phyloP scores from a whole-genome alignment of 2,329 filamentous ascomycete genomes.

The Fusarium chaquense region DNA sequence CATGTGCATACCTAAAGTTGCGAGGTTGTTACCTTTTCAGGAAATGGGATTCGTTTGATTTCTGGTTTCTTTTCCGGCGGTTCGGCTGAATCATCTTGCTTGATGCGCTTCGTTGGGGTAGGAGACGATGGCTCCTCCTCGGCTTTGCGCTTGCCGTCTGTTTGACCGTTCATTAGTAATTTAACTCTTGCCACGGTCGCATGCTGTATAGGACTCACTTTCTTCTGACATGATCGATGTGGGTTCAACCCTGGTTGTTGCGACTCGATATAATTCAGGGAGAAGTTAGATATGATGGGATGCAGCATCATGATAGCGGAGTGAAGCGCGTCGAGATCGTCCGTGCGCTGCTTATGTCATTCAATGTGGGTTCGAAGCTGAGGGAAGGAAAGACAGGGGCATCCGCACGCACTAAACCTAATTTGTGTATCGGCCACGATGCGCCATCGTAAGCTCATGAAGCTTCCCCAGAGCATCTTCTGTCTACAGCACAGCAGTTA shows the following conservation, averaged over 20 bases:
- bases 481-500: constrained; percentile 34
- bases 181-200: neutral
- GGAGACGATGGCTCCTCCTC: constrained; percentile 72
- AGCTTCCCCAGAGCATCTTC: constrained; percentile 46
- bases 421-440: constrained; percentile 52
- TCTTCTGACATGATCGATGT: constrained; percentile 45
- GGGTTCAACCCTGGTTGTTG: constrained; percentile 7
- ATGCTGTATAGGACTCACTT: constrained; percentile 18
- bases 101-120: constrained; percentile 73
- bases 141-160: constrained; percentile 79
- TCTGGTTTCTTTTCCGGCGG: constrained; percentile 60
- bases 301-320: constrained; percentile 44
- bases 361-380: neutral
- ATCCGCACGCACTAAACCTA: constrained; percentile 48
- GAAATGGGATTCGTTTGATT: constrained; percentile 81
- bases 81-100: constrained; percentile 57
- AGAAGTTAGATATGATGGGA: constrained; percentile 30
- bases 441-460: constrained; percentile 48
- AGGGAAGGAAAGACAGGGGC: constrained; percentile 8
- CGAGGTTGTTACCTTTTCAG: constrained; percentile 76
- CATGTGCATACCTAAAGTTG: neutral
- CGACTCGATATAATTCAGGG: constrained; percentile 11
- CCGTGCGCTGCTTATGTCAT: constrained; percentile 52
- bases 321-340: constrained; percentile 38
- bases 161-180: constrained; percentile 11